A percentile compares a stretch with the other conserved stretches of the same genome.
Evolutionary conservation across 2,329 filamentous ascomycete genomes (phyloP).

Genomic region (Alternaria sp.): DNA sequence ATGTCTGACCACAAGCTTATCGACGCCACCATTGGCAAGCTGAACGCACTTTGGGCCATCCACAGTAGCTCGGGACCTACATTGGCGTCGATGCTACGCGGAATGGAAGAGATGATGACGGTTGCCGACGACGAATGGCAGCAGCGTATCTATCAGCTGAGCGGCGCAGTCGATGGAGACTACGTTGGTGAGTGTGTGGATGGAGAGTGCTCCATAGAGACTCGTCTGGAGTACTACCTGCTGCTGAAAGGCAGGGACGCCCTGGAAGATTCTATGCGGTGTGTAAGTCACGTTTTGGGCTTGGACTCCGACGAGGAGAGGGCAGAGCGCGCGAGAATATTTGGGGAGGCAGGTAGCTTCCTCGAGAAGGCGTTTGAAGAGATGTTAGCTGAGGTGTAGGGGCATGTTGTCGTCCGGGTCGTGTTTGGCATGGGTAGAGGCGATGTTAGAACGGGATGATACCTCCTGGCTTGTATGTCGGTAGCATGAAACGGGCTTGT

Average conservation of each 20-base stretch:
- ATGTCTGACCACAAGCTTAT: slow-evolving; percentile 1
- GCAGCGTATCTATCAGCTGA: slow-evolving; percentile 14
- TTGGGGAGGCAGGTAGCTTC: slow-evolving; percentile 22
- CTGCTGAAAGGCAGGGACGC: slow-evolving; percentile 17
- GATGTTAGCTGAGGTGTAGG: not conserved
- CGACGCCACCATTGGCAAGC: slow-evolving; percentile 8
- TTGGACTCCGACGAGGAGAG: slow-evolving; percentile 17
- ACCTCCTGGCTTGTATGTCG: not conserved
- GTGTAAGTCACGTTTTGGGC: slow-evolving; percentile 12
- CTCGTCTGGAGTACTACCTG: slow-evolving; percentile 25
- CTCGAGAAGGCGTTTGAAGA: slow-evolving; percentile 14
- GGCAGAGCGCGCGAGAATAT: slow-evolving; percentile 7
- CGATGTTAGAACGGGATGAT: not conserved
- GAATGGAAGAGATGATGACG: slow-evolving; percentile 22
- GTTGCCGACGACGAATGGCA: slow-evolving; percentile 18
- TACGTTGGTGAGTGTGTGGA: slow-evolving; percentile 14
- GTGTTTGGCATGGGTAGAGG: too few relatives aligned
- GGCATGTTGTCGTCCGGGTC: not conserved
- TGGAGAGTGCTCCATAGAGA: slow-evolving; percentile 18
- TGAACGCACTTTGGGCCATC: slow-evolving; percentile 17
- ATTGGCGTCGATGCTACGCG: slow-evolving; percentile 17
- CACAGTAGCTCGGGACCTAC: not conserved
- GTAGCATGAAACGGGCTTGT: not conserved
- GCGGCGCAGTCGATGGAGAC: not conserved
- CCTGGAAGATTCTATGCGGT: slow-evolving; percentile 20